Evolutionary conservation across 768 basidiomycete genomes (phyloP).

Genomic region (Leccinum ochraceum): DNA sequence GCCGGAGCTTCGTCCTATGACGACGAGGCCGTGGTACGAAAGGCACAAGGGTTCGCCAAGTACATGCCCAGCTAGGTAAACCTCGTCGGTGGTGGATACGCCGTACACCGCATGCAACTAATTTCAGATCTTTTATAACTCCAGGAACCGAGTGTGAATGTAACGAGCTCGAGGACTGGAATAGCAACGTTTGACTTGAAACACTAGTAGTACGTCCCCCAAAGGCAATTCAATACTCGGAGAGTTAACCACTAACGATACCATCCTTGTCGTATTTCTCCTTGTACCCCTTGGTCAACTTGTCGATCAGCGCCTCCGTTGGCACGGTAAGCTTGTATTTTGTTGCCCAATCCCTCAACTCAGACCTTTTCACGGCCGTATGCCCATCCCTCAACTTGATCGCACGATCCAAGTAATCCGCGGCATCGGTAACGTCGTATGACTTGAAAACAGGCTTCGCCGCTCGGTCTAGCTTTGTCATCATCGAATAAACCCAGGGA

Average conservation of each 20-base stretch:
- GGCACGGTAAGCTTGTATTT: slow-evolving; percentile 2
- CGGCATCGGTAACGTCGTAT: slow-evolving; percentile 9
- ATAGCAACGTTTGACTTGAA: background rate
- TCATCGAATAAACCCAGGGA: slow-evolving; percentile 10
- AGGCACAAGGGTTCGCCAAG: slow-evolving; percentile 95
- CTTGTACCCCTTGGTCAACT: slow-evolving; percentile 4
- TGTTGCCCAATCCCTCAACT: slow-evolving; percentile 4
- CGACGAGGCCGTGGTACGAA: slow-evolving; percentile 81
- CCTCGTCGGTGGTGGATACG: too few relatives aligned
- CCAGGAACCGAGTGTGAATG: too few relatives aligned
- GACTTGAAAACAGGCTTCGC: slow-evolving; percentile 6
- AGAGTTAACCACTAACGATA: background rate
- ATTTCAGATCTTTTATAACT: too few relatives aligned
- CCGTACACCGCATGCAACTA: too few relatives aligned
- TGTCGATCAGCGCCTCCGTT: background rate
- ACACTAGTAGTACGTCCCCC: background rate
- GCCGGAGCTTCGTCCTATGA: slow-evolving; percentile 66
- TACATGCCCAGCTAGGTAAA: too few relatives aligned
- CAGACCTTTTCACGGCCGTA: slow-evolving; percentile 5
- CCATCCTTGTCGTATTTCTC: background rate
- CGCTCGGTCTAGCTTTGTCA: slow-evolving; percentile 12
- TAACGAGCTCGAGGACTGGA: too few relatives aligned
- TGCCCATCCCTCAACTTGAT: slow-evolving; percentile 1
- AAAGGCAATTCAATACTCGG: background rate
- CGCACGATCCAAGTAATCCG: slow-evolving; percentile 9